Evolutionary conservation across 495 filamentous ascomycete species (phyloP).

Genomic region (Cetradonia linearis): DNA sequence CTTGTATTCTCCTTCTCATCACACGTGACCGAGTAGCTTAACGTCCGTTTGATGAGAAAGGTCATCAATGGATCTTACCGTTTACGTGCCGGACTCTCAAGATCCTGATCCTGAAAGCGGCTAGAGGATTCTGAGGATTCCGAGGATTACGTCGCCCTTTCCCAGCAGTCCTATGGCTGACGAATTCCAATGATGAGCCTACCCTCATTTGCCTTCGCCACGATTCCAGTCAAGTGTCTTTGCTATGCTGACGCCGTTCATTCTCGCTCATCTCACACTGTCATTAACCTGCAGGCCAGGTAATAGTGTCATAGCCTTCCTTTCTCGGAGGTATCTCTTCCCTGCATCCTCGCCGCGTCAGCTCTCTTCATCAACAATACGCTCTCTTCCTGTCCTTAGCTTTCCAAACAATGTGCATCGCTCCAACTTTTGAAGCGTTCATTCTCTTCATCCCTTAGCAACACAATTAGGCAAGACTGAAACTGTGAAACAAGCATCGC

Average conservation of each 20-base stretch:
- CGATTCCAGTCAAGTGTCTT: not conserved
- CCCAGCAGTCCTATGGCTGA: not conserved
- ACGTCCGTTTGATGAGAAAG: not conserved
- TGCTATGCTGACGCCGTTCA: no score
- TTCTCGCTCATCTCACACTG: not conserved
- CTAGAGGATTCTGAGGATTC: not conserved
- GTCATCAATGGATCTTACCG: not conserved
- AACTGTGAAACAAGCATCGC: not conserved
- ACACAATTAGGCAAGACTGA: not conserved
- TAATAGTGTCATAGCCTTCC: conserved; percentile 4
- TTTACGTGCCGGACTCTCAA: not conserved
- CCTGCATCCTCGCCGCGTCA: not conserved
- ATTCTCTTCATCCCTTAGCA: not conserved
- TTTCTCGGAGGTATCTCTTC: not conserved
- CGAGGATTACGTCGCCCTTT: not conserved
- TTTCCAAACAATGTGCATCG: not conserved
- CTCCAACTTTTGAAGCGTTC: not conserved
- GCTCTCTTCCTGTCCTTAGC: not conserved
- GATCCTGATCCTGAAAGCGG: not conserved
- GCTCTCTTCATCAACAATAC: not conserved
- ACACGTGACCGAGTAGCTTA: not conserved
- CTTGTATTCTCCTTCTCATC: not conserved
- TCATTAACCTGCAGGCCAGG: not conserved
- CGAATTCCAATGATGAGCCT: not conserved
- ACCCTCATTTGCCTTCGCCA: not conserved